Evolutionary conservation across 2,329 filamentous ascomycete genomes (phyloP).

Genomic region (Metarhizium sp.): DNA sequence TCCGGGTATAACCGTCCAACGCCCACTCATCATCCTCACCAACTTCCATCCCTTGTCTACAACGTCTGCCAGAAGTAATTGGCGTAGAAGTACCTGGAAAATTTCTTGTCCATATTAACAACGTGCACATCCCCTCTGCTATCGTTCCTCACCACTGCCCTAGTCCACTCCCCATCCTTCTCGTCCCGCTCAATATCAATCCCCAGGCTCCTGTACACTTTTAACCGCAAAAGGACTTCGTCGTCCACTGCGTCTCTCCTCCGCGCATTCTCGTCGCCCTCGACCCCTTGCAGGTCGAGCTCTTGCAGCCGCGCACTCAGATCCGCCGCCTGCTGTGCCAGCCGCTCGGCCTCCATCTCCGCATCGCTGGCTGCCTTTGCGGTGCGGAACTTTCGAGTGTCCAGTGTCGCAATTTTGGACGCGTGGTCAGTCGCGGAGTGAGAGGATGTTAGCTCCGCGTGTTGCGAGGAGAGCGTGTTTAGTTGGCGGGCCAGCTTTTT

Average conservation of each 20-base stretch:
- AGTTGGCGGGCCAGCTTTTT: slow-evolving; percentile 69
- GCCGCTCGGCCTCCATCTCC: slow-evolving; percentile 90
- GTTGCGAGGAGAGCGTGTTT: slow-evolving; percentile 63
- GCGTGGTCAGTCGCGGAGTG: slow-evolving; percentile 77
- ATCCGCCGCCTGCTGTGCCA: slow-evolving; percentile 68
- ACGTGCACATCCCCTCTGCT: slow-evolving; percentile 88
- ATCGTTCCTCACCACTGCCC: slow-evolving; percentile 77
- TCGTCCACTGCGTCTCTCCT: slow-evolving; percentile 44
- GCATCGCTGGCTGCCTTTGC: slow-evolving; percentile 86
- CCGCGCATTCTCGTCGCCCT: slow-evolving; percentile 41
- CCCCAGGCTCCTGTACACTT: slow-evolving; percentile 83
- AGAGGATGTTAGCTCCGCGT: slow-evolving; percentile 63
- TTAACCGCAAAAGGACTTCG: slow-evolving; percentile 65
- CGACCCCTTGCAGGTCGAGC: slow-evolving; percentile 77
- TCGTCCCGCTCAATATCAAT: slow-evolving; percentile 80
- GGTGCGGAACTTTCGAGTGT: slow-evolving; percentile 88
- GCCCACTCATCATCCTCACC: background rate
- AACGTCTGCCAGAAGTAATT: slow-evolving; percentile 94
- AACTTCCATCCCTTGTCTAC: slow-evolving; percentile 23
- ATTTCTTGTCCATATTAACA: slow-evolving; percentile 87
- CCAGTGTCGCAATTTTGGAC: slow-evolving; percentile 72
- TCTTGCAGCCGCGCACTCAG: slow-evolving; percentile 68
- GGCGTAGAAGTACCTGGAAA: slow-evolving; percentile 84
- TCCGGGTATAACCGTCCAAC: background rate
- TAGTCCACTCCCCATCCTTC: slow-evolving; percentile 66